Evolutionary conservation across 2,329 filamentous ascomycete genomes (phyloP), one percentile per base, ranked within the genome.

Genomic region (Ophiostoma angusticollis): DNA sequence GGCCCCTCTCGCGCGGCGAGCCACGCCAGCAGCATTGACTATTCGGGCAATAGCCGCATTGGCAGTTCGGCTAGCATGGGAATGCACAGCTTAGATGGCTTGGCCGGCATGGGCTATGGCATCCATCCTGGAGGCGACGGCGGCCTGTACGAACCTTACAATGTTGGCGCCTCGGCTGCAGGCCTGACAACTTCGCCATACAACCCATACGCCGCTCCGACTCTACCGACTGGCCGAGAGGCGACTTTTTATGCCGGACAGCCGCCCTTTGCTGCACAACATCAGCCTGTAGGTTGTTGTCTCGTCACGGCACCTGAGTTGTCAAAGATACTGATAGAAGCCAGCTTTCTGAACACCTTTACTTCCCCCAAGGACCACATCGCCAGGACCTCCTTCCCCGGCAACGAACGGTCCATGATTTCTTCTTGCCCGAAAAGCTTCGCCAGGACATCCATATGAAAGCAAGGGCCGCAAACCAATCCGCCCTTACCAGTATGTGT

Each of bases 361-460:
- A 98, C 58, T 84, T 85, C 23, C 86, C 87, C 0, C 72, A 87
- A 41, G 85, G 84, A 6, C 78, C 84, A n/a, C 74, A 86, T 54
- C 74, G 78, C 44, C 82, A 89, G 45, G 85, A 85, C 46, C 67
- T 94, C 22, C 68, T 83, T 48, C 77, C 81, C 3, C 94, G 93
- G 54, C 89, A 98, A 55, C 77, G 84, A 43, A 79, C 80, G 41
- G 78, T 84, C 2, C 84, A 93, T 53, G 87, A 96, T 54, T 84
- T 96, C 48, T 98, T 98, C 58, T 72, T 96, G 30, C 77, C 85
- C 1, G 87, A 94, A 52, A 78, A 84, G 43, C 60, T 93, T 6
- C 74, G 91, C 39, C 84, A 95, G 60, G 86, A 95, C 23, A 63
- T 94, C 45, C 85, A 93, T 54, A 85, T 82, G 60, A 94, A 89